Base-by-base conservation (phyloP, 1,139 yeast species). In the Meyerozyma sp. region DNA sequence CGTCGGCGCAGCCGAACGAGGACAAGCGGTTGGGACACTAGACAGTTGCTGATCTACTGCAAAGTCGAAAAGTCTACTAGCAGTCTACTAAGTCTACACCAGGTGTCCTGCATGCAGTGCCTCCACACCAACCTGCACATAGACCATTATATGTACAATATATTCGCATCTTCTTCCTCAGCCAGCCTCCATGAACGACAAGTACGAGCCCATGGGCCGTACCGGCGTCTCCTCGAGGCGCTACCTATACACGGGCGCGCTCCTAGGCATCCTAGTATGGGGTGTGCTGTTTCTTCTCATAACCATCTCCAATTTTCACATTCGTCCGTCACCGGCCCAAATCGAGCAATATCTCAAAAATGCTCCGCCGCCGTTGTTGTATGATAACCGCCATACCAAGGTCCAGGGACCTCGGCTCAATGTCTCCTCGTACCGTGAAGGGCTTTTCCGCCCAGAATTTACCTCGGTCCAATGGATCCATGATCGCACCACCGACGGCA, bases 401-500 rank as follows among this genome's bases (percentile, higher is more conserved):
- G 54, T 51, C 42, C 70, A 61, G 8, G 63, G 61, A 45, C 52
- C 57, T 4, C 66, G 66, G 16, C 54, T 68, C 34, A 63, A 64
- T 46, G 60, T 66, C 36, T 49, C 62, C 1, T 59, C 59, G 13
- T 63, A 64, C 16, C 69, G 87, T 49, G 75, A 74, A 40, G 77
- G 77, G 2, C 65, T 74, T 2, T 83, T 83, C 50, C 47, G 56
- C 0, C 81, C 89, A 0, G 62, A 64, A 21, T 63, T 54, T 42
- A 74, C 75, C 47, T 61, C 71, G n/a, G 65, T 84, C 20, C 90
- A 84, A 56, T 84, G 93, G 93, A 76, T 84, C 41, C 78, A 81
- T 1, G 68, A 67, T 36, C 63, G 74, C 1, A 47, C 60, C 40
- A 47, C 57, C 23, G 66, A 71, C 46, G 85, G 84, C n/a, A 77